Evolutionary conservation across 1,284 basidiomycete genomes (phyloP).

Genomic region (Pyrrhoderma lamaoense): DNA sequence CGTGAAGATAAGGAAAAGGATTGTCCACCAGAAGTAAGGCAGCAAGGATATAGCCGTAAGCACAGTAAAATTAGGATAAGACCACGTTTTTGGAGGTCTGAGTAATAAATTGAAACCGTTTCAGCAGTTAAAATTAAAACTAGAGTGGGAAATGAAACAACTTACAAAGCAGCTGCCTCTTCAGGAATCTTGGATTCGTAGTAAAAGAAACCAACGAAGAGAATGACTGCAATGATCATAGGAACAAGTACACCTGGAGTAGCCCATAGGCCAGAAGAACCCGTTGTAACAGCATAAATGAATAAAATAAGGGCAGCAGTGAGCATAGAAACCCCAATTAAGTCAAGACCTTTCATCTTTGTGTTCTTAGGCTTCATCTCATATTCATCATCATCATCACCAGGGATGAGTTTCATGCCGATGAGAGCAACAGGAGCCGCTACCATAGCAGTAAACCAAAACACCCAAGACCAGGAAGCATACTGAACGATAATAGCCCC

Average conservation of each 20-base stretch:
- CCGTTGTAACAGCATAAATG: conserved; percentile 22
- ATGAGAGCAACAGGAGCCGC: conserved; percentile 25
- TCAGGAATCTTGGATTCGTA: conserved; percentile 20
- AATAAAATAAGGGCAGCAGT: conserved; percentile 20
- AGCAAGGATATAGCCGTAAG: conserved; percentile 31
- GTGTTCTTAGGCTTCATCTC: not conserved
- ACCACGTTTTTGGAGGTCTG: conserved; percentile 35
- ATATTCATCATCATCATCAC: not conserved
- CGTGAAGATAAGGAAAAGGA: conserved; percentile 26
- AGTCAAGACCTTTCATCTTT: conserved; percentile 8
- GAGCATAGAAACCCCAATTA: conserved; percentile 4
- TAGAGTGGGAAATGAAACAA: not conserved
- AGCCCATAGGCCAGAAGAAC: conserved; percentile 19
- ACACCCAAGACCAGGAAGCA: conserved; percentile 30
- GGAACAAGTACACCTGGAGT: conserved; percentile 20
- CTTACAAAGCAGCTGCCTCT: conserved; percentile 17
- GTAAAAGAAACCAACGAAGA: conserved; percentile 18
- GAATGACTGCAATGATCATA: conserved; percentile 19
- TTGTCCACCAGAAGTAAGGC: conserved; percentile 34
- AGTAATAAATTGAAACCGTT: not conserved
- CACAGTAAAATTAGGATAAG: conserved; percentile 32
- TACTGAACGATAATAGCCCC: conserved; percentile 35
- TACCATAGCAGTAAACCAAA: conserved; percentile 33
- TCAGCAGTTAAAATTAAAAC: not conserved
- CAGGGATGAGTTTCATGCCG: conserved; percentile 28